These are phyloP conservation scores for Pyrus hybrid DNA, from an alignment of 331 rosid species.

Conservation along the genomic window DNA sequence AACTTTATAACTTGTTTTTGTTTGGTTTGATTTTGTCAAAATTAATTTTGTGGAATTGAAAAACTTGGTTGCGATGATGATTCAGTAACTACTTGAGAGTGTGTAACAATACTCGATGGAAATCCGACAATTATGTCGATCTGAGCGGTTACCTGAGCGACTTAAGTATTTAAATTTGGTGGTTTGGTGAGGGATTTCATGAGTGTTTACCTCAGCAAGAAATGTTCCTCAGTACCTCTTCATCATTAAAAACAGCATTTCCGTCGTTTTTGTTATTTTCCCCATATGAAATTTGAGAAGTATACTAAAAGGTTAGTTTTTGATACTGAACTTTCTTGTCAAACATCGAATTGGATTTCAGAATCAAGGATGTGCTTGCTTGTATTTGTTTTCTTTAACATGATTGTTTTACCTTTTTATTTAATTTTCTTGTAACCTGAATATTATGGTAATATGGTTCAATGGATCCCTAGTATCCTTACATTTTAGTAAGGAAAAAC, in stretches of 20 bases:
- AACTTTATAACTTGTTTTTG: background rate
- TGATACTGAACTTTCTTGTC: background rate
- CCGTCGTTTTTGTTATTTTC: background rate
- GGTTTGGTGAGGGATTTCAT: background rate
- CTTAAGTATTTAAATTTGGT: background rate
- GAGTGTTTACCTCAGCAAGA: slow-evolving; percentile 73
- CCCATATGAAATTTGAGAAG: background rate
- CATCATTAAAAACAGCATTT: background rate
- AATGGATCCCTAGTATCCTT: background rate
- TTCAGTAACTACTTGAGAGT: slow-evolving; percentile 34
- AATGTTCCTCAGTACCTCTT: background rate
- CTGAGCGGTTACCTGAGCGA: slow-evolving; percentile 2
- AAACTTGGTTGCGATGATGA: slow-evolving; percentile 51
- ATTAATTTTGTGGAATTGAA: background rate
- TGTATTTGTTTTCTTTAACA: background rate
- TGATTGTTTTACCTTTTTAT: background rate
- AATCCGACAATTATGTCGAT: slow-evolving; percentile 44
- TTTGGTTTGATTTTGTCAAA: background rate
- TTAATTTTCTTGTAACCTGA: background rate
- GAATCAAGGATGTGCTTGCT: background rate
- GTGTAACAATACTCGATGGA: slow-evolving; percentile 36
- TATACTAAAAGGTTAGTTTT: background rate
- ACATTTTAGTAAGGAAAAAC: background rate
- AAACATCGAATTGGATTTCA: background rate
- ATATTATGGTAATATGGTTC: background rate